Base-by-base conservation (phyloP, 225 moss, liverwort and hornwort species). In the Anthoceros angustus region DNA sequence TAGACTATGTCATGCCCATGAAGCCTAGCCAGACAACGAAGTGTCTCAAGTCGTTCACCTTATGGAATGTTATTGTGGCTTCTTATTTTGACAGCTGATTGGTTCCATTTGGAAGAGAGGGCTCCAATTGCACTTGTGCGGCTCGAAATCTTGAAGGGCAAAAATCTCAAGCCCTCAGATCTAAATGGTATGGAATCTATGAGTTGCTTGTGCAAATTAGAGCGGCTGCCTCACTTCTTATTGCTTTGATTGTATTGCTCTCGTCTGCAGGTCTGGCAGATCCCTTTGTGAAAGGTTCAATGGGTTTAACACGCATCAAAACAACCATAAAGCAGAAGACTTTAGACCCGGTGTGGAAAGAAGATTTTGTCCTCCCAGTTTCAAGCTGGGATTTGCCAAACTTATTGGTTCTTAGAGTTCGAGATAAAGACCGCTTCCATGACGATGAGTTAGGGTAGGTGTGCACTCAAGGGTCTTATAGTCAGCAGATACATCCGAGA, bases 381-480 rank as follows among this genome's bases (percentile, higher is more conserved):
- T 40, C 66, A 41, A 86, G 67, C 69, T 92, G 92, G 92, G 76
- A 74, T 42, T 70, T 69, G 62, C 84, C 77, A 6, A 76, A 83
- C 66, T 61, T 71, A 39, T 49, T 98, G 41, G 50, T 71, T 25
- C 68, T 98, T 60, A 74, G 72, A 42, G 89, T 98, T 70, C 86
- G 80, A 5, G 98, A 98, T 55, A 92, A 84, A 75, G 98, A 98
- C 68, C 85, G 66, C 42, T 72, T 89, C 66, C 48, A 72, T 43
- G 89, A 98, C 46, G 92, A 98, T 43, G 73, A 82, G 41, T 75
- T 98, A 68, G 98, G 98, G 86, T 89, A 75, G 39, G 38, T 69
- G 8, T n/a, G 32, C 12, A 18, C 1, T 23, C 41, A 14, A 12
- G 14, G 14, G 9, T 67, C 25, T 24, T 24, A 20, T 25, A 21